These are phyloP conservation scores for Vishniacozyma victoriae DNA, from an alignment of 768 basidiomycete species.

Conservation along the genomic window DNA sequence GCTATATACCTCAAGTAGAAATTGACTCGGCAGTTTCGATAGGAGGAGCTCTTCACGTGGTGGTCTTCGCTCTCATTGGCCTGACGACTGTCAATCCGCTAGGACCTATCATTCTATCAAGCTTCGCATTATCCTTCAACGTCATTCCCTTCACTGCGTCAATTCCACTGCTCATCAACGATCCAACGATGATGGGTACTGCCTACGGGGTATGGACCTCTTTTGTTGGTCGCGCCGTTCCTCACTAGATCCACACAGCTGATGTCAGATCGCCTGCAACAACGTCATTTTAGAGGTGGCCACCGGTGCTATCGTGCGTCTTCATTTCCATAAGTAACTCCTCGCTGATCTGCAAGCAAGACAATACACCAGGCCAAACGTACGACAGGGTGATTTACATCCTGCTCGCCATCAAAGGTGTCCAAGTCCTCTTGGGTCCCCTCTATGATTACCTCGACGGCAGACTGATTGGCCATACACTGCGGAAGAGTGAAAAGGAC, in stretches of 20 bases:
- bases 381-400: not conserved
- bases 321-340: too few relatives aligned
- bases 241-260: too few relatives aligned
- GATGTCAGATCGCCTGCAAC: too few relatives aligned
- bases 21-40: slow-evolving; percentile 15
- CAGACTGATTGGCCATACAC: not conserved
- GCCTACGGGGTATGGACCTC: slow-evolving; percentile 43
- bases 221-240: slow-evolving; percentile 36
- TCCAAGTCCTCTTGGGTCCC: not conserved
- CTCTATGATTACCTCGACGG: not conserved
- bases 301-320: not conserved
- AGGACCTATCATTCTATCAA: slow-evolving; percentile 35
- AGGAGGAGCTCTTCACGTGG: slow-evolving; percentile 38
- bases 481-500: not conserved
- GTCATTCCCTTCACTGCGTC: slow-evolving; percentile 40
- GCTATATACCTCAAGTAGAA: not conserved
- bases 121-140: slow-evolving; percentile 34
- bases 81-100: slow-evolving; percentile 42
- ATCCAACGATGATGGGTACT: slow-evolving; percentile 36
- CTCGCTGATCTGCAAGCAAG: too few relatives aligned
- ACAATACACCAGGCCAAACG: not conserved
- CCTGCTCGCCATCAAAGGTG: not conserved
- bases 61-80: slow-evolving; percentile 39
- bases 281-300: not conserved
- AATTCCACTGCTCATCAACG: slow-evolving; percentile 36